A percentile compares a stretch with the other conserved stretches of the same genome.
phyloP scores from a whole-genome alignment of 495 filamentous ascomycete genomes.

The Articulospora tetracladia region DNA sequence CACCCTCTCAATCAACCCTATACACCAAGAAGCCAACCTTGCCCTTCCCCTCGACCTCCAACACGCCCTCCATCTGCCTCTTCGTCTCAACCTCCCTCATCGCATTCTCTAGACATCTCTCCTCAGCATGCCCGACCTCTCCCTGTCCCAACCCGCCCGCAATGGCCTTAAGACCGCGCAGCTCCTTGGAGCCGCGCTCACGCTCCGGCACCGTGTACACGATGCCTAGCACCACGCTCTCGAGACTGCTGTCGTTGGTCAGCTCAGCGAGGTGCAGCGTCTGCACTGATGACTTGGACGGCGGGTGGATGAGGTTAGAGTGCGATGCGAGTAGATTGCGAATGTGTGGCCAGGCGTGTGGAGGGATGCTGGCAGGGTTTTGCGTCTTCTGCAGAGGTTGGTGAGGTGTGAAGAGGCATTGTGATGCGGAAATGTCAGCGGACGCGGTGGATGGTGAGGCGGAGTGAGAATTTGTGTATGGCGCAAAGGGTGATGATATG shows the following conservation, averaged over 20 bases:
- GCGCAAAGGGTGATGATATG: not conserved
- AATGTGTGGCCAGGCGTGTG: slow-evolving; percentile 14
- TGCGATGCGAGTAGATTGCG: slow-evolving; percentile 5
- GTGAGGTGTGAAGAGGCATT: slow-evolving; percentile 9
- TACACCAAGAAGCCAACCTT: slow-evolving; percentile 20
- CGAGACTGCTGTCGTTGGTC: not conserved
- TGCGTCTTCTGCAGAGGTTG: slow-evolving; percentile 1
- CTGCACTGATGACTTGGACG: slow-evolving; percentile 1
- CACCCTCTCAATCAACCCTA: slow-evolving; percentile 16
- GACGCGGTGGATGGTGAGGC: not conserved
- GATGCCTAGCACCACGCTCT: slow-evolving; percentile 10
- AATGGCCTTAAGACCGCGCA: not conserved
- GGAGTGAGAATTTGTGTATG: not conserved
- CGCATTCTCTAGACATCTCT: slow-evolving; percentile 4
- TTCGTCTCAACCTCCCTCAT: not conserved
- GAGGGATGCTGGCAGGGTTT: not conserved
- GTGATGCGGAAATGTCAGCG: not conserved
- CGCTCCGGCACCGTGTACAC: slow-evolving; percentile 12
- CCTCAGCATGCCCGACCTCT: not conserved
- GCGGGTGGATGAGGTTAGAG: not conserved
- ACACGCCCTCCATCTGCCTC: slow-evolving; percentile 17
- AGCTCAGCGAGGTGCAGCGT: slow-evolving; percentile 1
- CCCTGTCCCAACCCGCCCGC: not conserved
- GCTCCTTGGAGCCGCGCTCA: not conserved
- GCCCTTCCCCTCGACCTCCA: slow-evolving; percentile 8